Evolutionary conservation across 176 grass and related monocot species (phyloP).

Genomic region (Pontederia paniculata): DNA sequence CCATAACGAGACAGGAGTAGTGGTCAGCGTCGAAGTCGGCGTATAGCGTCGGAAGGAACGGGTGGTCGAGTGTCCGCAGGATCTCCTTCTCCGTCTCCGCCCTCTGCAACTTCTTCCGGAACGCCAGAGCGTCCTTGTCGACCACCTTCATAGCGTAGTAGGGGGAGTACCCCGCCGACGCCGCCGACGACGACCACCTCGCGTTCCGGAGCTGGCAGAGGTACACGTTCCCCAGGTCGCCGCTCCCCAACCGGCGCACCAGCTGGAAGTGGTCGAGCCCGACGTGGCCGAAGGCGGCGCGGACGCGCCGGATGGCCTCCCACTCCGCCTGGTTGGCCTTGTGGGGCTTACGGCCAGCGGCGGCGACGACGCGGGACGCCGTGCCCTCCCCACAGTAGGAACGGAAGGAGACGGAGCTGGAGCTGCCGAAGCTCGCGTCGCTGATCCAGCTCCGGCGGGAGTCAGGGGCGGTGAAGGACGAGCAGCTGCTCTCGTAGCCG

Average conservation of each 20-base stretch:
- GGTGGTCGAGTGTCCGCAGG: constrained; percentile 65
- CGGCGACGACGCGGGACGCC: background rate
- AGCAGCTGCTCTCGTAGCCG: constrained; percentile 70
- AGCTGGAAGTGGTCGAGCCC: constrained; percentile 83
- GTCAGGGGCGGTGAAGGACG: constrained; percentile 41
- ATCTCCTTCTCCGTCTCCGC: constrained; percentile 83
- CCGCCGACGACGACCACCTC: constrained; percentile 15
- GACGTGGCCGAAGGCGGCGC: constrained; percentile 27
- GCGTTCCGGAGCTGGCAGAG: constrained; percentile 64
- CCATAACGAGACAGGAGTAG: constrained; percentile 91
- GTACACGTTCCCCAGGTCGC: constrained; percentile 85
- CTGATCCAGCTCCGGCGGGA: constrained; percentile 75
- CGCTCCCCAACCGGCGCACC: constrained; percentile 63
- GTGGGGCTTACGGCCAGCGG: constrained; percentile 46
- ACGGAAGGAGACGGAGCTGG: constrained; percentile 55
- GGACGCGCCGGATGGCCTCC: constrained; percentile 60
- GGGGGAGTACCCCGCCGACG: constrained; percentile 11
- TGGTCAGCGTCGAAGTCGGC: constrained; percentile 79
- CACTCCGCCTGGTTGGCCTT: constrained; percentile 79
- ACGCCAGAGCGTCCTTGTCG: constrained; percentile 63
- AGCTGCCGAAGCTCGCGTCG: constrained; percentile 52
- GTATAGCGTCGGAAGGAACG: constrained; percentile 79
- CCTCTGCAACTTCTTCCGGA: constrained; percentile 72
- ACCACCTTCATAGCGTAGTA: constrained; percentile 90
- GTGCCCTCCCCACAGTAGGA: constrained; percentile 20